Percentiles rank a stretch among this genome's conserved stretches.
Conservation (phyloP, 495 filamentous ascomycete species). For the Massariosphaeria phaeospora region DNA sequence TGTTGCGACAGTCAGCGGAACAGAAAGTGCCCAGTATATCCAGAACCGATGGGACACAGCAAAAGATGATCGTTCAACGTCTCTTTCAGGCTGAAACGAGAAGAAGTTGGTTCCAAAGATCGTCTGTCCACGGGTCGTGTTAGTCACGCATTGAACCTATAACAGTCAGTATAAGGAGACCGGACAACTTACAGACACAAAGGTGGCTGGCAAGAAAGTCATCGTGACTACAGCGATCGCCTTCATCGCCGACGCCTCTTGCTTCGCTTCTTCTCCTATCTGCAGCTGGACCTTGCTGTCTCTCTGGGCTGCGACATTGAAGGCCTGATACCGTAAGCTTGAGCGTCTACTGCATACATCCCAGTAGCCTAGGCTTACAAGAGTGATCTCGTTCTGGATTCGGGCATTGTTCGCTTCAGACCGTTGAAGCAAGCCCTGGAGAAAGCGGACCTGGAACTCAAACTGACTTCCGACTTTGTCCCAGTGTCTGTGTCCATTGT, state of each 20-base stretch:
- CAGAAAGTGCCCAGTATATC: neutral
- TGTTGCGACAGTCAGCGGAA: neutral
- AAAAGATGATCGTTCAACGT: neutral
- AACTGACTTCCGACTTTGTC: conserved; percentile 1
- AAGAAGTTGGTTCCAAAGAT: conserved; percentile 15
- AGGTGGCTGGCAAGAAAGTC: conserved; percentile 23
- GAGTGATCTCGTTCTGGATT: conserved; percentile 11
- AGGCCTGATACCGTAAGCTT: conserved; percentile 11
- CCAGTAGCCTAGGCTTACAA: neutral
- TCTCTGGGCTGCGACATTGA: conserved; percentile 20
- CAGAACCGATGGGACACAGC: neutral
- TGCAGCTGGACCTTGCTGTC: conserved; percentile 20
- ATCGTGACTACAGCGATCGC: conserved; percentile 27
- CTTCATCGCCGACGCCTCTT: conserved; percentile 20
- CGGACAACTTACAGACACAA: conserved; percentile 16
- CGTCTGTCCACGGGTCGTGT: neutral
- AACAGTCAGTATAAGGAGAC: too few species aligned
- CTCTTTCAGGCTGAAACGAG: neutral
- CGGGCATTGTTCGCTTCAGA: conserved; percentile 7
- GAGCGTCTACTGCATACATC: neutral
- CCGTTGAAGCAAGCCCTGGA: conserved; percentile 1
- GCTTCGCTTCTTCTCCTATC: conserved; percentile 27
- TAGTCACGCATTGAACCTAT: too few species aligned
- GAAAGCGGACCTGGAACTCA: conserved; percentile 4
- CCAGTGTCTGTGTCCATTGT: conserved; percentile 3